Base-by-base conservation (phyloP, 2,329 filamentous ascomycete species). In the Penicillium concentricum region DNA sequence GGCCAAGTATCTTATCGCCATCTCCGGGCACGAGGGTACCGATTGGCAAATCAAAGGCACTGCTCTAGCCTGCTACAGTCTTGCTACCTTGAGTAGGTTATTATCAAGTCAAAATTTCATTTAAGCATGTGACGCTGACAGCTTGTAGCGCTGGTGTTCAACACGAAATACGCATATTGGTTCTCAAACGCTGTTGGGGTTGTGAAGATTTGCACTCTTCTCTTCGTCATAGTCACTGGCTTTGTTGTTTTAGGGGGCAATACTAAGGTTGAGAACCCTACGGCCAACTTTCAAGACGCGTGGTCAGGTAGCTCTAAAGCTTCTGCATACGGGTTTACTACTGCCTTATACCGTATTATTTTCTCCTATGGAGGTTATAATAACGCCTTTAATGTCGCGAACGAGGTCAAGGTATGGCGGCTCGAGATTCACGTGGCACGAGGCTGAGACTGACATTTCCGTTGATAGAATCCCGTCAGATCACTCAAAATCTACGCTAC, bases 11-110 rank as follows among this genome's bases (percentile, higher is more conserved):
- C 68, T 89, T 0, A 89, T 83, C 71, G 78, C 79, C 7, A 83
- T 85, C 41, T 79, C 76, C 2, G 82, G 78, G 0, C 69, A 75
- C 1, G 71, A 68, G 0, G 81, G 84, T 0, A 80, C 81, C 0
- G 73, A 77, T n/a, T 89, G 87, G 87, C 77, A 88, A 64, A 69
- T 83, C 47, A 88, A 88, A 67, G 87, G 86, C 2, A 81, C 88
- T 5, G 87, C 87, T 0, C 72, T 88, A 22, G 85, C 83, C 0
- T 83, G 80, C 0, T 88, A 88, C 63, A 85, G 82, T 0, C 63
- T 85, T 0, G 84, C 85, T 4, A 75, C 81, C 1, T 59, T 86
- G 2, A 75, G 83, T 83, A 65, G 60, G 80, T 75, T 12, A 9
- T 34, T n/a, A n/a, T 12, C 5, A 13, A 13, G 4, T 2, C 16